These are phyloP conservation scores for Crithidia acanthocephali DNA, from an alignment of 208 protist species.

Conservation along the genomic window DNA sequence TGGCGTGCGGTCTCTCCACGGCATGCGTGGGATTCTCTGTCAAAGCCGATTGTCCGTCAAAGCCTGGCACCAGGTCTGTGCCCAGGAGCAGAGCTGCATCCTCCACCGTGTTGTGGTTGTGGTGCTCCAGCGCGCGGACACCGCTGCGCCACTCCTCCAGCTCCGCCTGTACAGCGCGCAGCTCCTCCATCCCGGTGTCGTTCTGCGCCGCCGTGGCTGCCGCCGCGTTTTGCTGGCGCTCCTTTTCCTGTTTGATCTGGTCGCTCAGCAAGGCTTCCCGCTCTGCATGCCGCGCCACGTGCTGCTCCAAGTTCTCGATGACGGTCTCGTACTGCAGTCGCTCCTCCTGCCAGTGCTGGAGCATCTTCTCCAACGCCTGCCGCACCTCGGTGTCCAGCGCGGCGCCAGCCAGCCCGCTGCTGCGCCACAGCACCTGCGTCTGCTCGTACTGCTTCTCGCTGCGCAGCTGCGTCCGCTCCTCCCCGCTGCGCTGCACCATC, in stretches of 20 bases:
- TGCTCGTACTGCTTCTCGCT: slow-evolving; percentile 29
- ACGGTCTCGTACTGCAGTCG: slow-evolving; percentile 20
- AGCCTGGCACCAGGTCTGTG: too few relatives aligned
- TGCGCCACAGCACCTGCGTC: slow-evolving; percentile 13
- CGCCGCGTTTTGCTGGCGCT: slow-evolving; percentile 6
- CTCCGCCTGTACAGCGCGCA: slow-evolving; percentile 3
- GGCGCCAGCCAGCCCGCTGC: background rate
- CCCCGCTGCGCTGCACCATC: slow-evolving; percentile 33
- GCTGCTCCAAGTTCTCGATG: slow-evolving; percentile 31
- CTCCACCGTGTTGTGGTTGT: too few relatives aligned
- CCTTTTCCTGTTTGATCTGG: slow-evolving; percentile 20
- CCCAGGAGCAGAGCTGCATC: too few relatives aligned
- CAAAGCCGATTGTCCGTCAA: too few relatives aligned
- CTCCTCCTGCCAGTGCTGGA: slow-evolving; percentile 29
- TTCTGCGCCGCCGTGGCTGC: background rate
- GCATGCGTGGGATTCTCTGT: too few relatives aligned
- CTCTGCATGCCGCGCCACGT: slow-evolving; percentile 24
- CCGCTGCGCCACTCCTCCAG: slow-evolving; percentile 17
- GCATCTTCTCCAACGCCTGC: slow-evolving; percentile 16
- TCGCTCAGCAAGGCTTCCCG: slow-evolving; percentile 27
- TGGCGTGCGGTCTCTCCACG: too few relatives aligned
- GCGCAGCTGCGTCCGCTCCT: slow-evolving; percentile 30
- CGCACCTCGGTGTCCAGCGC: slow-evolving; percentile 1
- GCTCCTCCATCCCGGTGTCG: background rate
- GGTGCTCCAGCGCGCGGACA: background rate